These are phyloP conservation scores for Solanum rostratum DNA, from an alignment of 257 asterid species.

Conservation along the genomic window DNA sequence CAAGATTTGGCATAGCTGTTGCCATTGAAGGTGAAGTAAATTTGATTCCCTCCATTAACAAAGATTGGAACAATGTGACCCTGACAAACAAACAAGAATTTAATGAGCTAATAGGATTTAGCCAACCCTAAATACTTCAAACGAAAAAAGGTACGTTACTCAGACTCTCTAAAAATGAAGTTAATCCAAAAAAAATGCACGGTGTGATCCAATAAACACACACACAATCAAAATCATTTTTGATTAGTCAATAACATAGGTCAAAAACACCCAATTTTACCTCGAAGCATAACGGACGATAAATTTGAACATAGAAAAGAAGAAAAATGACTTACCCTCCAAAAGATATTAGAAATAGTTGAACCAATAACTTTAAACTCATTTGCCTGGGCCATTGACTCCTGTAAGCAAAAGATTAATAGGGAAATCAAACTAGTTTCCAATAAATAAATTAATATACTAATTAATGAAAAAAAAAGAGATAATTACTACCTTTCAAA, in stretches of 20 bases:
- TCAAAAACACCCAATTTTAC: background rate
- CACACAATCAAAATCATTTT: background rate
- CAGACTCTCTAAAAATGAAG: background rate
- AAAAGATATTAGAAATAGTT: conserved; percentile 56
- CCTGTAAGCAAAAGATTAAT: conserved; percentile 35
- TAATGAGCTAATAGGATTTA: background rate
- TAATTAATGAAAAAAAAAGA: background rate
- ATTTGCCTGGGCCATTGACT: conserved; percentile 61
- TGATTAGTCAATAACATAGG: background rate
- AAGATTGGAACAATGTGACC: conserved; percentile 66
- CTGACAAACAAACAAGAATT: conserved; percentile 13
- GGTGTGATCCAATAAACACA: rapidly evolving
- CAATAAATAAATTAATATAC: background rate
- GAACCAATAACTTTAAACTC: conserved; percentile 35
- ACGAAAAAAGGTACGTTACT: background rate
- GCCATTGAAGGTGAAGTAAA: conserved; percentile 87
- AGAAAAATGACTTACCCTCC: conserved; percentile 48
- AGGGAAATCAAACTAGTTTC: background rate
- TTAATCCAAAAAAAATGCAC: background rate
- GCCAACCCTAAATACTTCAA: background rate
- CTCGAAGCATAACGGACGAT: background rate
- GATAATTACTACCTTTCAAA: conserved; percentile 47
- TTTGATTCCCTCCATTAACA: conserved; percentile 65
- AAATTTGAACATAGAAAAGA: background rate
- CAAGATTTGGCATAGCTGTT: conserved; percentile 95